phyloP scores from a whole-genome alignment of 1,284 basidiomycete genomes.

The Tremellales sp. region DNA sequence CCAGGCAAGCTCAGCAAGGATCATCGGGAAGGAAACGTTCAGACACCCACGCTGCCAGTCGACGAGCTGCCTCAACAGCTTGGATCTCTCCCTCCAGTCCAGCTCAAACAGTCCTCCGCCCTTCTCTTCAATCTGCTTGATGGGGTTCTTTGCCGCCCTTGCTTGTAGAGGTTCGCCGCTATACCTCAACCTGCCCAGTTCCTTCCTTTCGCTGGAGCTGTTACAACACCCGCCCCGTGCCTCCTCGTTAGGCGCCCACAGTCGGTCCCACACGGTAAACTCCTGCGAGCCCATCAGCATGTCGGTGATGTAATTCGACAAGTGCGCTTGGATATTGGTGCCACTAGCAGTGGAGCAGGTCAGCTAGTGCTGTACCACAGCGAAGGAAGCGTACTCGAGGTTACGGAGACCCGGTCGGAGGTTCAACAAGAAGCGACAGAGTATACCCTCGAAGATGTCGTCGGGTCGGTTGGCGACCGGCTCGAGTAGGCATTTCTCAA shows the following conservation, averaged over 20 bases:
- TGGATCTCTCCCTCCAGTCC: slow-evolving; percentile 38
- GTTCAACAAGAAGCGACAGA: slow-evolving; percentile 40
- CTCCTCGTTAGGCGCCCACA: slow-evolving; percentile 43
- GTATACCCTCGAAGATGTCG: slow-evolving; percentile 41
- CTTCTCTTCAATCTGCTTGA: slow-evolving; percentile 26
- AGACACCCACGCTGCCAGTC: slow-evolving; percentile 45
- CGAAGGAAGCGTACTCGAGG: slow-evolving; percentile 27
- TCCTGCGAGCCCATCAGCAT: slow-evolving; percentile 30
- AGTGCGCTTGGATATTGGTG: slow-evolving; percentile 37
- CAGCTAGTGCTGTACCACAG: slow-evolving; percentile 9
- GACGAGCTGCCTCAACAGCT: slow-evolving; percentile 43
- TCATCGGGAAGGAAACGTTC: not conserved
- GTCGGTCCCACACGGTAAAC: slow-evolving; percentile 45
- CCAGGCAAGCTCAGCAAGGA: not conserved
- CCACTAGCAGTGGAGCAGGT: slow-evolving; percentile 21
- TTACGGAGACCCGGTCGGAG: slow-evolving; percentile 33
- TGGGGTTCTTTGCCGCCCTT: slow-evolving; percentile 30
- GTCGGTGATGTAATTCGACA: slow-evolving; percentile 40
- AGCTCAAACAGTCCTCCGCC: slow-evolving; percentile 43
- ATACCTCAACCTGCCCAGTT: slow-evolving; percentile 34
- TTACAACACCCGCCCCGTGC: slow-evolving; percentile 36
- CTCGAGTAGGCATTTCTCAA: slow-evolving; percentile 35
- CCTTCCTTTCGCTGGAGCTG: slow-evolving; percentile 15
- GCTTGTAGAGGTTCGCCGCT: slow-evolving; percentile 25
- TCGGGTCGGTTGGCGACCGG: slow-evolving; percentile 43